These are phyloP conservation scores for Pythium scleroteichum DNA, from an alignment of 352 stramenopile species.

Conservation along the genomic window DNA sequence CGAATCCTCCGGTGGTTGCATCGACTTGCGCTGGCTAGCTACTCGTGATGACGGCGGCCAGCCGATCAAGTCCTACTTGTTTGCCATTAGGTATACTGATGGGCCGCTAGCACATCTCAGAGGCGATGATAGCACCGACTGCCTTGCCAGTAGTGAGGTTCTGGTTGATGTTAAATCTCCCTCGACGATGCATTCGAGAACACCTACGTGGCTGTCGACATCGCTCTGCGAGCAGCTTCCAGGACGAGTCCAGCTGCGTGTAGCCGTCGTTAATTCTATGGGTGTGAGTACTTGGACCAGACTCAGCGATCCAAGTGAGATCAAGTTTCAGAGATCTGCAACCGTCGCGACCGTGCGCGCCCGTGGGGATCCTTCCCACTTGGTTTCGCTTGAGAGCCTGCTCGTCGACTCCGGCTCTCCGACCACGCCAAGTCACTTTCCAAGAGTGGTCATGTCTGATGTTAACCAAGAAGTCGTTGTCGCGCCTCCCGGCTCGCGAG, in stretches of 20 bases:
- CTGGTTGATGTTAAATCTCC: neutral
- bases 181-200: neutral
- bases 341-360: slow-evolving; percentile 47
- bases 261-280: slow-evolving; percentile 69
- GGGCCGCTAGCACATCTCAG: slow-evolving; percentile 1
- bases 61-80: slow-evolving; percentile 43
- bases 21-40: slow-evolving; percentile 58
- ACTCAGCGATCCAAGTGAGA: slow-evolving; percentile 33
- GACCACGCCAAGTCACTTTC: neutral
- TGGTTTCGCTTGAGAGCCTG: neutral
- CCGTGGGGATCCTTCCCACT: slow-evolving; percentile 35
- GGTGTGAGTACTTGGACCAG: slow-evolving; percentile 55
- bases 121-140: slow-evolving; percentile 11
- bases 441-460: slow-evolving; percentile 50
- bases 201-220: slow-evolving; percentile 30
- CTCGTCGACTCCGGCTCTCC: neutral
- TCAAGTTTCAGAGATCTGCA: neutral
- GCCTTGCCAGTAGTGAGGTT: slow-evolving; percentile 2
- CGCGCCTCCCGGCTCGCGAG: neutral
- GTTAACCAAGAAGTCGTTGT: slow-evolving; percentile 42
- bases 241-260: slow-evolving; percentile 49
- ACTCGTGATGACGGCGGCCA: slow-evolving; percentile 56
- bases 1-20: slow-evolving; percentile 28
- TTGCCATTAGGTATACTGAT: slow-evolving; percentile 28
- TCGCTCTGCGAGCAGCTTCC: slow-evolving; percentile 55